Evolutionary conservation across 176 grass and related monocot genomes (phyloP), one percentile per base, ranked within the genome.

Genomic region (Puccinellia tenuiflora): DNA sequence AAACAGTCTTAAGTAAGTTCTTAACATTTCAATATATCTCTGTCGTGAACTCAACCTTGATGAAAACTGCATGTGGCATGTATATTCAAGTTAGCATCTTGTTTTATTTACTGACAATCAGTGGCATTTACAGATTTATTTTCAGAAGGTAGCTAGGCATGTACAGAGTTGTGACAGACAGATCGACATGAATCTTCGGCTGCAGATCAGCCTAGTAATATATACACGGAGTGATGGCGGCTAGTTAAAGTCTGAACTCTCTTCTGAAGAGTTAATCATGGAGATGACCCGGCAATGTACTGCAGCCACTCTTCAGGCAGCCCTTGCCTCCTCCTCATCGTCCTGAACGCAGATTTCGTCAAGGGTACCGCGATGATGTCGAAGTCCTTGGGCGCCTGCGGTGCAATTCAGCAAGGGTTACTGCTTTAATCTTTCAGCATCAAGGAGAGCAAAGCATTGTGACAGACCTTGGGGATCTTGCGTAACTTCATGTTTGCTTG

Each of bases 401-500:
- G 65, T 64, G 68, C 46, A 53, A 48, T 86, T 79, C 64, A 83
- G 25, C 10, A 14, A 81, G 20, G 28, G 86, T 35, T 54, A 33
- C 38, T 26, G 40, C 22, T 72, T 24, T 72, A 73, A 21, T 59
- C 6, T 25, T n/a, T n/a, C n/a, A n/a, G n/a, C n/a, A n/a, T n/a
- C n/a, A 22, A 64, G 29, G 77, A 39, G 12, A 63, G n/a, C 1
- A 57, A 57, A 39, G 18, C 40, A 75, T 1, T 5, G 47, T 5
- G 21, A 21, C 88, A 38, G 18, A 95, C 96, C 85, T 93, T 95
- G 63, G 96, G 96, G 22, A 43, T 53, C 82, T 91, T 95, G 55
- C 76, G 86, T 73, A 98, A 67, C 72, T 82, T 93, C 89, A 98
- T 95, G 46, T 90, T 95, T 85, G 89, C 87, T 69, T 98, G 90